Base-by-base conservation (phyloP, 148 eudicot species). In the Cornus kousa region DNA sequence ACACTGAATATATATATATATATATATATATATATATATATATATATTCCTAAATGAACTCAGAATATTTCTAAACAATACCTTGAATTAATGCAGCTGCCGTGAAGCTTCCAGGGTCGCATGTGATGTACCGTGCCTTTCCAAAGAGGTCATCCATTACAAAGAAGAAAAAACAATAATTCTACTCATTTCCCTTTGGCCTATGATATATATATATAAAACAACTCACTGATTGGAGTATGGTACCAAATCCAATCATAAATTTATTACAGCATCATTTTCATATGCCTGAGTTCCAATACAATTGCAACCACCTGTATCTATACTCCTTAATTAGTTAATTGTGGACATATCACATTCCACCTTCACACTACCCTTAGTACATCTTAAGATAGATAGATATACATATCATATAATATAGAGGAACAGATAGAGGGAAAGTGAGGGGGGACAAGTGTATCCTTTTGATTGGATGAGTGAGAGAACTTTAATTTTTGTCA, bases 321-420 rank as follows among this genome's bases (percentile, higher is more conserved):
- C 69, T 16, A 60, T 32, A 32, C 50, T 40, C 35, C 60, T 7
- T 67, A 24, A 31, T 4, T 62, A 62, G 31, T 32, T 12, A 50
- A 40, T 66, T 65, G 69, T 62, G 37, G 53, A 53, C 69, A 32
- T 32, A 60, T 80, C 82, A 67, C 68, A 32, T 12, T 79, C 84
- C 81, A 84, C 77, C 40, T 57, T 73, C 68, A 64, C 67, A 84
- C 79, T 78, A n/a, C n/a, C n/a, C 64, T 70, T 60, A 75, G 75
- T 78, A 73, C 82, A 75, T 68, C 70, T 55, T 33, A 23, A 7
- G 20, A 74, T 16, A 48, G 6, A 57, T 57, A 12, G 5, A 43
- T 43, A 43, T 43, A 43, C 5, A 43, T 5, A 43, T 43, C 0
- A n/a, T n/a, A n/a, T n/a, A 2, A 43, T 2, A 43, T 43, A 43